Base-by-base conservation (phyloP, 495 filamentous ascomycete species). In the Aspergillus heteromorphus region DNA sequence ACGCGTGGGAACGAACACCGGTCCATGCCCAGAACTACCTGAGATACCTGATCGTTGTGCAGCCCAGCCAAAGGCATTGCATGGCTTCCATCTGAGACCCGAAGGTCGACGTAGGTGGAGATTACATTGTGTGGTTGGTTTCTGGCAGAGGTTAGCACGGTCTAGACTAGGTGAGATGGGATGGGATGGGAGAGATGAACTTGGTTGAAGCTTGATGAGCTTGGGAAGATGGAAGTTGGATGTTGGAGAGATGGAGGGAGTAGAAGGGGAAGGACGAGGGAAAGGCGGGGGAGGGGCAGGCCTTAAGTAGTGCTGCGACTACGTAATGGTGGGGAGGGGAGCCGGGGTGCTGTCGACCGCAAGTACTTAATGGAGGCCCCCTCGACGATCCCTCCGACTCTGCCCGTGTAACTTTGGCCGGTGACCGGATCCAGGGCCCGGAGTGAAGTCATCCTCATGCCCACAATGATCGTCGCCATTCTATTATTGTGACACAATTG, bases 1-100 rank as follows among this genome's bases (percentile, higher is more conserved):
- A 63, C 42, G 60, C 51, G 57, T 63, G 54, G 54, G 73, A 70
- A 78, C 82, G 78, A 82, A 84, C 83, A 86, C 83, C 82, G 82
- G 83, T 80, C 71, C 83, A 86, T 80, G 77, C 80, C 72, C 71
- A 76, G 67, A 68, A 69, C 79, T 79, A 77, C 76, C 77, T 83
- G 72, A 80, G 69, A 74, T 83, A 83, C 80, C 81, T 83, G 80
- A 84, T 77, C 73, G 62, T 64, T 61, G 49, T 64, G 70, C 65
- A 65, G 59, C 55, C 68, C 67, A 69, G 64, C 67, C 60, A 68
- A 70, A 75, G 67, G 54, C 45, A 59, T 55, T 65, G 59, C 71
- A 74, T 72, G 68, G 61, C 72, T 77, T 70, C 71, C 73, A 64
- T 68, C 45, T 41, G 27, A 25, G 38, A 45, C 58, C 50, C 27